Evolutionary conservation across 148 eudicot species (phyloP), one percentile per base, ranked within the genome.

Genomic region (Fagopyrum esculentum): DNA sequence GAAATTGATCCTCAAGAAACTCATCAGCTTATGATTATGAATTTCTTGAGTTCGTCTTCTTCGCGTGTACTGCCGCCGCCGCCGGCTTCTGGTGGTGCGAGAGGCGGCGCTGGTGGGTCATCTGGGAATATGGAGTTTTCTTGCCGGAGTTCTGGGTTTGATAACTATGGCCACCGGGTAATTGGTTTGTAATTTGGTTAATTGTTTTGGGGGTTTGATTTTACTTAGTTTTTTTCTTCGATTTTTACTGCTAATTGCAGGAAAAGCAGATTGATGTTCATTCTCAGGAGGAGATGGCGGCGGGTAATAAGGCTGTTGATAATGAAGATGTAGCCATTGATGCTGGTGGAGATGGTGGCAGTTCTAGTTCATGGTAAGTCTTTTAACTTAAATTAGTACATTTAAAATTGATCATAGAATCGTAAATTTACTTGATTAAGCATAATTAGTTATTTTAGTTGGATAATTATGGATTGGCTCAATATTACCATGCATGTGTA

Each of bases 21-120:
- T 40, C 71, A 66, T 3, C 68, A 61, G 68, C 68, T 61, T 2
- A 66, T 66, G 71, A 66, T 66, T 15, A 40, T 66, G 16, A 66
- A 66, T 46, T 66, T 66, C 47, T 66, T 66, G 71, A 66, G 45
- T 6, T 12, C 71, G 2, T 35, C 69, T 1, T 26, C 15, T 4
- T 10, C 66, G 6, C 5, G 4, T 17, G 9, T 9, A 3, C 19
- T 15, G 47, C 71, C 71, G 35, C 71, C 71, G 3, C 71, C 26
- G 9, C 35, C 71, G 5, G 46, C 46, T 5, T 16, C 17, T 13
- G 7, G n/a, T 7, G 35, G 46, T 30, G 4, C 45, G 7, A 6
- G 26, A 2, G 44, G 13, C 69, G 4, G 9, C 45, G 71, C 71
- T 6, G 46, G 46, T 5, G 71, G 71, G 16, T 3, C 15, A 7